Evolutionary conservation across 2,329 filamentous ascomycete genomes (phyloP), one percentile per base, ranked within the genome.

Genomic region (Hypoxylon sp.): DNA sequence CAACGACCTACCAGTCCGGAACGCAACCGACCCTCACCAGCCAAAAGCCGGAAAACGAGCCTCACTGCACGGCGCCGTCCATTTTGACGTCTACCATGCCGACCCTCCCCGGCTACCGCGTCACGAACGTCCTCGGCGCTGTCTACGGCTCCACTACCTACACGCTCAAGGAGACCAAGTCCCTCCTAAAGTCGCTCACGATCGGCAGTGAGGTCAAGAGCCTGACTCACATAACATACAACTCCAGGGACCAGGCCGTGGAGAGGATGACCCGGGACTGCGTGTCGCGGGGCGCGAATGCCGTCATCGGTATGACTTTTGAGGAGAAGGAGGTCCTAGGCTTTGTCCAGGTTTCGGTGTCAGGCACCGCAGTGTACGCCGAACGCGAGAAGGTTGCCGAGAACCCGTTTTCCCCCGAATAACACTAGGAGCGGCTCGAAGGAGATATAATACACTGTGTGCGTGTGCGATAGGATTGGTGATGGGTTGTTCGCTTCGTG

Each of bases 331-430:
- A 73, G 55, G 44, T 73, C 42, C 33, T 72, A 4, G 72, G 72
- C 9, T 71, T 70, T 20, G 64, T 70, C 4, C 70, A 72, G 63
- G 67, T 72, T 22, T 69, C 70, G 16, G 72, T 71, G 1, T 70
- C 61, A 14, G 72, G 71, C 12, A 74, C 72, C 9, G 72, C 72
- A 7, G 70, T 74, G 1, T 74, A 65, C 22, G 71, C 70, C 60
- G 72, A 72, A 65, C 53, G 62, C n/a, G 70, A 71, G 16, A 65
- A 63, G 58, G 38, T 30, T 26, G n/a, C 45, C 4, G 63, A 65
- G 56, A 67, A 67, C 42, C 66, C 64, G 42, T 67, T 70, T 20
- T 56, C 58, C 20, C 49, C 53, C 11, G 54, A 48, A 48, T 65
- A 57, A 66, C 54, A 44, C 16, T 24, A 28, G 30, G 22, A 16